phyloP scores from a whole-genome alignment of 1,284 basidiomycete genomes.

The Crucibulum cyathiforme region DNA sequence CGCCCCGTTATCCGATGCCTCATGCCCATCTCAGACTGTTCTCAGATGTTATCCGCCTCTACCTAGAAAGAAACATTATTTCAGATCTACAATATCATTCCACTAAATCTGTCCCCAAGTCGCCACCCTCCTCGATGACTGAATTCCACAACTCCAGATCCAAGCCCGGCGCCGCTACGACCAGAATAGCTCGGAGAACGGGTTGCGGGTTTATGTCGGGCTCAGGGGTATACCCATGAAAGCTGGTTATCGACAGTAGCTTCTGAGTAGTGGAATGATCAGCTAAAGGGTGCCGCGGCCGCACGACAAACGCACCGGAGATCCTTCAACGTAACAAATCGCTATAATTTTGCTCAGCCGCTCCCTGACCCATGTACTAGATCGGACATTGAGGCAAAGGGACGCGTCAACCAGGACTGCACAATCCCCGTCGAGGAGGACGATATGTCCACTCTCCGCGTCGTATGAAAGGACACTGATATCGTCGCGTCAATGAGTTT shows the following conservation, averaged over 20 bases:
- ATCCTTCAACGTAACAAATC: slow-evolving; percentile 60
- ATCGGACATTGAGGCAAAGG: slow-evolving; percentile 50
- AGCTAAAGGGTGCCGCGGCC: slow-evolving; percentile 41
- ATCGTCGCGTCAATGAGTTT: background rate
- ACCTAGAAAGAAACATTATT: no score
- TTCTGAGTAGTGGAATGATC: no score
- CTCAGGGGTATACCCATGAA: no score
- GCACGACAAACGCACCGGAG: slow-evolving; percentile 32
- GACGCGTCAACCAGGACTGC: slow-evolving; percentile 60
- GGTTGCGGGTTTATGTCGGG: no score
- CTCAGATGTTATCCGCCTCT: no score
- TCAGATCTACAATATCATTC: no score
- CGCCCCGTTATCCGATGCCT: background rate
- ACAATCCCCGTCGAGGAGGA: slow-evolving; percentile 52
- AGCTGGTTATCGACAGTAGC: no score
- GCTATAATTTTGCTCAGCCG: slow-evolving; percentile 55
- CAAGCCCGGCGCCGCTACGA: slow-evolving; percentile 51
- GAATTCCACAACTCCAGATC: slow-evolving; percentile 52
- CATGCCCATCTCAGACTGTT: no score
- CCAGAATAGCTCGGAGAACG: slow-evolving; percentile 57
- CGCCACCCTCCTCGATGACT: slow-evolving; percentile 41
- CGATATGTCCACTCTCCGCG: slow-evolving; percentile 45
- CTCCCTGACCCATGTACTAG: slow-evolving; percentile 55
- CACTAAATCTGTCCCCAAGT: no score
- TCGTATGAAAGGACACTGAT: slow-evolving; percentile 61